Percentiles rank a stretch among this genome's conserved stretches.
Evolutionary conservation across 805 yeast species (phyloP).

Genomic region (Blastobotrys peoriensis): DNA sequence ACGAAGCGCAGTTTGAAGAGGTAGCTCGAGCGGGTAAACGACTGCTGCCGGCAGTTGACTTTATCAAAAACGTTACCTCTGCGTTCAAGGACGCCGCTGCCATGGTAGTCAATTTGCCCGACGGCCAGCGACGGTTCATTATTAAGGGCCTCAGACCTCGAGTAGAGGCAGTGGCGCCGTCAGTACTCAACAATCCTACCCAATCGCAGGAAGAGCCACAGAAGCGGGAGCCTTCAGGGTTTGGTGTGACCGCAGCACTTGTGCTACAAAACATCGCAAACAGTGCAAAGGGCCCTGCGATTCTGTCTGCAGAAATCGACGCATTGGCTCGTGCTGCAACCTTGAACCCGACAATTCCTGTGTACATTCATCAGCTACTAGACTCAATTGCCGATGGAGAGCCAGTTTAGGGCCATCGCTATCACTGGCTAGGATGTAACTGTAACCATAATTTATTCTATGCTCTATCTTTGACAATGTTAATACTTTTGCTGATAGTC

Average conservation of each 20-base stretch:
- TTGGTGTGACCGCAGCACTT: constrained; percentile 29
- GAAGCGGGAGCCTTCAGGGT: constrained; percentile 24
- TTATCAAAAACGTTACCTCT: constrained; percentile 85
- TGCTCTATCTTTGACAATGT: too few relatives aligned
- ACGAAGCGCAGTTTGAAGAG: constrained; percentile 77
- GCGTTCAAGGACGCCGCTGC: constrained; percentile 89
- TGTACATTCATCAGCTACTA: constrained; percentile 24
- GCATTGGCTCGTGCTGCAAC: constrained; percentile 21
- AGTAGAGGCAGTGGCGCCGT: constrained; percentile 30
- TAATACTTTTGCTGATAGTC: too few relatives aligned
- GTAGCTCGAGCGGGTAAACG: constrained; percentile 47
- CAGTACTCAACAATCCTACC: constrained; percentile 16
- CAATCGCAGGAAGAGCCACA: constrained; percentile 3
- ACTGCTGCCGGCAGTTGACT: constrained; percentile 90
- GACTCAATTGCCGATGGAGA: constrained; percentile 2
- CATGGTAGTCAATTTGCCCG: constrained; percentile 71
- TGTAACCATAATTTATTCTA: too few relatives aligned
- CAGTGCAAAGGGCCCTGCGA: constrained; percentile 20
- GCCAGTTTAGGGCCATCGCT: too few relatives aligned
- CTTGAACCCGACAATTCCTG: constrained; percentile 21
- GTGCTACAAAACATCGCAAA: constrained; percentile 34
- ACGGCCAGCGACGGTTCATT: constrained; percentile 72
- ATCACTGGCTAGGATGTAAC: too few relatives aligned
- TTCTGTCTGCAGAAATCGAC: constrained; percentile 14
- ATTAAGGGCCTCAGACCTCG: constrained; percentile 95